Evolutionary conservation across 2,329 filamentous ascomycete species (phyloP).

Genomic region (Penicillium expansum): DNA sequence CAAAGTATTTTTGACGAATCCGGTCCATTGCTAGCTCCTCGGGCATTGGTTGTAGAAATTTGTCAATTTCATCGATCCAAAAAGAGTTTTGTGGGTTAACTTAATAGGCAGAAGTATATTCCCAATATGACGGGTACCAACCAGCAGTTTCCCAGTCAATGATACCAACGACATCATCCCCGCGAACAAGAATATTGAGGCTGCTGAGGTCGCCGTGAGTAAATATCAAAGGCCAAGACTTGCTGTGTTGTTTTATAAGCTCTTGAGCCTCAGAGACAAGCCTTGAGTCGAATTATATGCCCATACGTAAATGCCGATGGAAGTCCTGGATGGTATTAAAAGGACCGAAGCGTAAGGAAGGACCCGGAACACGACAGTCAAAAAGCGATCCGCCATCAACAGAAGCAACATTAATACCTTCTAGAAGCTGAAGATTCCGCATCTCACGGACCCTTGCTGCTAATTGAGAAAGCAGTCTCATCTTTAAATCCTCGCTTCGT

Average conservation of each 20-base stretch:
- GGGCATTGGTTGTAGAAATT: slow-evolving; percentile 37
- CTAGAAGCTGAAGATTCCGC: slow-evolving; percentile 28
- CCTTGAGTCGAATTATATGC: slow-evolving; percentile 28
- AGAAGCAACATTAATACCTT: slow-evolving; percentile 29
- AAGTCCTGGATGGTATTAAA: slow-evolving; percentile 37
- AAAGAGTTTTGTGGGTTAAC: slow-evolving; percentile 43
- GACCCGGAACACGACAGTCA: slow-evolving; percentile 32
- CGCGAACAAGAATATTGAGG: slow-evolving; percentile 33
- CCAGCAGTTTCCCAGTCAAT: slow-evolving; percentile 34
- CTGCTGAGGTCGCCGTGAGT: slow-evolving; percentile 53
- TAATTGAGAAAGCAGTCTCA: slow-evolving; percentile 37
- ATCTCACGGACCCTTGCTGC: slow-evolving; percentile 29
- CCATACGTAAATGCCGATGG: slow-evolving; percentile 36
- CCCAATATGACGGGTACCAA: slow-evolving; percentile 33
- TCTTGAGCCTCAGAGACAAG: slow-evolving; percentile 30
- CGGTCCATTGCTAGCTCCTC: too few relatives aligned
- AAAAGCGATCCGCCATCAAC: slow-evolving; percentile 33
- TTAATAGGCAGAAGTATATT: slow-evolving; percentile 40
- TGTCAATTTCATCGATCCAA: slow-evolving; percentile 41
- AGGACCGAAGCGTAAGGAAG: slow-evolving; percentile 29
- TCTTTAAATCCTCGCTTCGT: slow-evolving; percentile 32
- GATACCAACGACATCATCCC: slow-evolving; percentile 43
- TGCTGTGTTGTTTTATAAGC: slow-evolving; percentile 34
- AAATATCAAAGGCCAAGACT: slow-evolving; percentile 40
- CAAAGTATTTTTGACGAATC: too few relatives aligned